Evolutionary conservation across 768 basidiomycete species (phyloP).

Genomic region (Chiua virens): DNA sequence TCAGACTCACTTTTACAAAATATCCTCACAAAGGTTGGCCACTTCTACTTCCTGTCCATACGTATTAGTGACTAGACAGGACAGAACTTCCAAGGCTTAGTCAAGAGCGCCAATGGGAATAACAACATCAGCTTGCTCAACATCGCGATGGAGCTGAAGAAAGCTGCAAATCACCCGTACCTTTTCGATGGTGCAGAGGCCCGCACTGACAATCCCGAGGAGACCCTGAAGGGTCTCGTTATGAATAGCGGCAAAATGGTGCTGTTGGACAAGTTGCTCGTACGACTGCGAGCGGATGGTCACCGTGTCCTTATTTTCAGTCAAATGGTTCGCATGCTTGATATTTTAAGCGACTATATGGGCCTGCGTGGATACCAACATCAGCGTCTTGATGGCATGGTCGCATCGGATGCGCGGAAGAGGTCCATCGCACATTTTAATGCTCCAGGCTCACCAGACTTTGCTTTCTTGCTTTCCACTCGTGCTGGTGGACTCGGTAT

Average conservation of each 20-base stretch:
- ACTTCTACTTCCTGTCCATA: neutral
- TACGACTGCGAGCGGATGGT: constrained; percentile 83
- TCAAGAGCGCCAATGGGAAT: constrained; percentile 86
- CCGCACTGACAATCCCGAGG: constrained; percentile 60
- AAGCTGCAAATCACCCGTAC: constrained; percentile 97
- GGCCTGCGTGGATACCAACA: constrained; percentile 83
- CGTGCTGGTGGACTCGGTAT: constrained; percentile 97
- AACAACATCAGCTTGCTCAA: constrained; percentile 95
- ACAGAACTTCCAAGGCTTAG: constrained; percentile 90
- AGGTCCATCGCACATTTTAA: constrained; percentile 98
- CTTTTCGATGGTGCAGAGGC: constrained; percentile 95
- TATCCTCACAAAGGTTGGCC: constrained; percentile 81
- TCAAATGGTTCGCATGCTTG: constrained; percentile 98
- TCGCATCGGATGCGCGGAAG: constrained; percentile 89
- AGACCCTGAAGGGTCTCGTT: constrained; percentile 91
- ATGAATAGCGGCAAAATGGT: constrained; percentile 99
- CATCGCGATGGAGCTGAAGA: constrained; percentile 99
- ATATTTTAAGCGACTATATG: constrained; percentile 99
- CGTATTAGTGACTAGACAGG: constrained; percentile 4
- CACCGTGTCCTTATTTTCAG: constrained; percentile 99
- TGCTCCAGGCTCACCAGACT: constrained; percentile 87
- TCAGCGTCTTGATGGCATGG: constrained; percentile 95
- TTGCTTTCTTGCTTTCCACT: constrained; percentile 95
- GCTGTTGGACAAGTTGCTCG: constrained; percentile 94
- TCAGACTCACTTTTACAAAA: constrained; percentile 99